Percentiles rank a stretch among this genome's conserved stretches.
These are phyloP conservation scores for Phialemoniopsis sp. DNA, from an alignment of 2,329 filamentous ascomycete species.

Conservation along the genomic window DNA sequence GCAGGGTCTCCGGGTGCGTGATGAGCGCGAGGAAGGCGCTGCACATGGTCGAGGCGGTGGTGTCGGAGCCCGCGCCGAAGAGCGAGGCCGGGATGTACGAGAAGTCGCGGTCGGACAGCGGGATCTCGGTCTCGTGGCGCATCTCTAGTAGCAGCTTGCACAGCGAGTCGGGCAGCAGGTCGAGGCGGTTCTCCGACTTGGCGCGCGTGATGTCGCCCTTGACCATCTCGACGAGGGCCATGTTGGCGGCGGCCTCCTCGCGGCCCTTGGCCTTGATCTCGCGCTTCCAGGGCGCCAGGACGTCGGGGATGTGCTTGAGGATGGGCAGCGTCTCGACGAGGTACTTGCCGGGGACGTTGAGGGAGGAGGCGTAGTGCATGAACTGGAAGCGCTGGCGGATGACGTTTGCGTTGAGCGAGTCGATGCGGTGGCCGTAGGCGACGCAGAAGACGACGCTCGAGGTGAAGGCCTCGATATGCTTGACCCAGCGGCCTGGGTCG, in stretches of 20 bases:
- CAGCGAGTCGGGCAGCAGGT: constrained; percentile 32
- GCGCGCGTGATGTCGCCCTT: constrained; percentile 28
- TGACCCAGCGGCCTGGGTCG: constrained; percentile 32
- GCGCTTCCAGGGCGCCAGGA: constrained; percentile 41
- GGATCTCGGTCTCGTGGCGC: constrained; percentile 26
- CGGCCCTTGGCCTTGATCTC: constrained; percentile 31
- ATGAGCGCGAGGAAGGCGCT: constrained; percentile 41
- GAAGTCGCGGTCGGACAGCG: constrained; percentile 33
- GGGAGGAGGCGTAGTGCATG: constrained; percentile 40
- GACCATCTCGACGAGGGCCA: constrained; percentile 34
- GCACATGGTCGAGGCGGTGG: constrained; percentile 41
- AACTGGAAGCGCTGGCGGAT: constrained; percentile 40
- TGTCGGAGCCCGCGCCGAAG: constrained; percentile 46
- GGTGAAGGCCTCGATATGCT: constrained; percentile 41
- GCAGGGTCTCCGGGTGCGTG: constrained; percentile 36
- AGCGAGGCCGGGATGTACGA: constrained; percentile 32
- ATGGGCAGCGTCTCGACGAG: constrained; percentile 39
- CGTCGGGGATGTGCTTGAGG: constrained; percentile 35
- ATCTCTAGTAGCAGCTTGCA: constrained; percentile 37
- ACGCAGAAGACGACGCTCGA: constrained; percentile 45
- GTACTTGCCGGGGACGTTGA: constrained; percentile 40
- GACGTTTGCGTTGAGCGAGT: constrained; percentile 39
- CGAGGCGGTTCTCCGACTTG: constrained; percentile 16
- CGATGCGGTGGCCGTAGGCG: constrained; percentile 45
- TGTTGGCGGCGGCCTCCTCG: constrained; percentile 32